These are phyloP conservation scores for Botryotinia convoluta DNA, from an alignment of 2,329 filamentous ascomycete genomes.

Conservation along the genomic window DNA sequence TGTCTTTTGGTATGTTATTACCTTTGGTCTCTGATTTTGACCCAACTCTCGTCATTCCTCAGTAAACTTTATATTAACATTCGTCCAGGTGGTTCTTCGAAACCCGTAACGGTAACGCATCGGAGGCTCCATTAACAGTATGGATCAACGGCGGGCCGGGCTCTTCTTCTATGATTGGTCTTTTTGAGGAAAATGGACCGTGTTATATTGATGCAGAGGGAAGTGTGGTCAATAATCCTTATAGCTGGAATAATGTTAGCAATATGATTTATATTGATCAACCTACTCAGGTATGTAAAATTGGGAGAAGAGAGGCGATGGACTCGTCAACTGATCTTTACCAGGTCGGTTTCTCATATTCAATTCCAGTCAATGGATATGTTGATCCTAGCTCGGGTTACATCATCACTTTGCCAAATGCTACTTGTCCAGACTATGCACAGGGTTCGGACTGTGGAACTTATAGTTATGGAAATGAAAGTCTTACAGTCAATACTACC, in stretches of 20 bases:
- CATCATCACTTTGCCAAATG: conserved; percentile 47
- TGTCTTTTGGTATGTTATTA: conserved; percentile 39
- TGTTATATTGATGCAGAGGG: conserved; percentile 43
- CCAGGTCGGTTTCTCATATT: conserved; percentile 41
- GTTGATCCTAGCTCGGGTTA: conserved; percentile 18
- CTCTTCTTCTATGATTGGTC: conserved; percentile 59
- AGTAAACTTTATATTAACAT: neutral
- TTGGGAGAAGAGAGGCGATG: neutral
- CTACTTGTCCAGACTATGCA: conserved; percentile 51
- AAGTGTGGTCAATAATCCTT: conserved; percentile 44
- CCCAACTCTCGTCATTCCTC: neutral
- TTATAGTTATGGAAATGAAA: conserved; percentile 51
- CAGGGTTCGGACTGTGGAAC: conserved; percentile 49
- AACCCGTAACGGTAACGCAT: conserved; percentile 46
- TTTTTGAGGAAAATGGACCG: conserved; percentile 59
- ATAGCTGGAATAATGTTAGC: conserved; percentile 60
- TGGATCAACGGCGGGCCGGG: conserved; percentile 69
- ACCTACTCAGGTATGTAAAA: conserved; percentile 29
- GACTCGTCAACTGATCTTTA: neutral
- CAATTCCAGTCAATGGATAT: conserved; percentile 31
- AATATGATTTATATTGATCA: conserved; percentile 47
- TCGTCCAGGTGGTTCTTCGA: conserved; percentile 44
- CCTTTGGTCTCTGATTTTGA: neutral
- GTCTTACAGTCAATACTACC: conserved; percentile 52
- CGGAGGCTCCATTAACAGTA: conserved; percentile 51